These are phyloP conservation scores for Forsythia viridissima DNA, from an alignment of 257 asterid species.

Conservation along the genomic window DNA sequence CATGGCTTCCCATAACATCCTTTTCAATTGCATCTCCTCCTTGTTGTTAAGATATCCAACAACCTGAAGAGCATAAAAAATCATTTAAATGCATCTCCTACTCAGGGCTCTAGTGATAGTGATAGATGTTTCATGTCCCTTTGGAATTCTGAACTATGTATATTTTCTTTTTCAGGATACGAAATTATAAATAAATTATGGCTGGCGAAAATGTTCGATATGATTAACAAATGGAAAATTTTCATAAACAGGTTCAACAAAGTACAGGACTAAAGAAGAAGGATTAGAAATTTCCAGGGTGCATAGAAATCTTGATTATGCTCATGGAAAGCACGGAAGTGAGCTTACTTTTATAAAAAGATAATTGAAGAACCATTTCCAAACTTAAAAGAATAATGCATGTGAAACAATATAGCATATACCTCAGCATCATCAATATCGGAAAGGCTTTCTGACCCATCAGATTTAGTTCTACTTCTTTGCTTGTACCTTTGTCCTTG, in stretches of 20 bases:
- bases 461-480: constrained; percentile 17
- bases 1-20: constrained; percentile 63
- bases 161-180: not conserved
- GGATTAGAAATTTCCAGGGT: not conserved
- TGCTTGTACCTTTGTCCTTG: constrained; percentile 14
- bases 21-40: constrained; percentile 49
- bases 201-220: not conserved
- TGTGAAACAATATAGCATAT: not conserved
- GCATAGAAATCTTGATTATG: not conserved
- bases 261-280: not conserved
- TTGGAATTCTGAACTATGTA: not conserved
- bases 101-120: not conserved
- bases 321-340: not conserved
- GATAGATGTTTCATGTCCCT: not conserved
- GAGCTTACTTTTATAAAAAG: not conserved
- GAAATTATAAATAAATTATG: not conserved
- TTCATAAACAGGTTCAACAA: not conserved
- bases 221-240: not conserved
- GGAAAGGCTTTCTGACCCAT: constrained; percentile 35
- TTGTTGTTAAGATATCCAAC: constrained; percentile 52
- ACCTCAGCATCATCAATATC: constrained; percentile 68
- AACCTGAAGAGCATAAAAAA: constrained; percentile 42
- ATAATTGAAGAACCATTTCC: constrained; percentile 13
- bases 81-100: not conserved
- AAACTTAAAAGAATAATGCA: constrained; percentile 8